These are phyloP conservation scores for Agastache rugosa DNA, from an alignment of 257 asterid genomes.

Conservation along the genomic window DNA sequence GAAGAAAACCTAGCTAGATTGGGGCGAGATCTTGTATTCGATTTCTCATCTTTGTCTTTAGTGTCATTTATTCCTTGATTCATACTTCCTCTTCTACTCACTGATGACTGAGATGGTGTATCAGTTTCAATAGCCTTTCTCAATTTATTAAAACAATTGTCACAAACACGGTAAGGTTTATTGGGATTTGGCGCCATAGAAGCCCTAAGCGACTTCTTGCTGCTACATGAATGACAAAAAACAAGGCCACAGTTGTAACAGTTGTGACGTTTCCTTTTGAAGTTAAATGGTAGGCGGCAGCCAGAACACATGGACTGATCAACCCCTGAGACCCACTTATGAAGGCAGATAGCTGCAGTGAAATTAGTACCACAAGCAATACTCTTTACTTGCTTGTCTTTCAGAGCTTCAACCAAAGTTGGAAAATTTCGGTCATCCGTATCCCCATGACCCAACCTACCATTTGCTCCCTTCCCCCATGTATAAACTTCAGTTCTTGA, in stretches of 20 bases:
- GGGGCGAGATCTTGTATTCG: constrained; percentile 74
- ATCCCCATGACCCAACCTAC: constrained; percentile 96
- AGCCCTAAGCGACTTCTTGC: constrained; percentile 85
- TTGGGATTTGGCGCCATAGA: constrained; percentile 97
- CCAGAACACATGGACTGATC: constrained; percentile 98
- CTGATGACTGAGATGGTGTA: constrained; percentile 67
- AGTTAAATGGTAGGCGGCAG: constrained; percentile 86
- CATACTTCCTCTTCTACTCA: constrained; percentile 75
- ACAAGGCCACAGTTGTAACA: constrained; percentile 97
- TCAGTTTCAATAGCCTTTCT: constrained; percentile 80
- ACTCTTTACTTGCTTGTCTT: constrained; percentile 94
- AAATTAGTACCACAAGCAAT: constrained; percentile 90
- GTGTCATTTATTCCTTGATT: constrained; percentile 59
- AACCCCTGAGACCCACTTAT: constrained; percentile 92
- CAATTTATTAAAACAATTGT: constrained; percentile 79
- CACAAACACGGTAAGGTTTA: constrained; percentile 92
- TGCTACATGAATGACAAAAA: constrained; percentile 94
- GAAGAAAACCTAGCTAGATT: constrained; percentile 83
- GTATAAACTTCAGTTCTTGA: constrained; percentile 92
- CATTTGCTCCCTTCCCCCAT: constrained; percentile 97
- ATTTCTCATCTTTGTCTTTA: constrained; percentile 72
- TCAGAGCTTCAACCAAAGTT: constrained; percentile 80
- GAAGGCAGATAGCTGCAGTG: constrained; percentile 88
- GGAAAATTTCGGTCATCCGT: constrained; percentile 80
- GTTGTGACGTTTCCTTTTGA: constrained; percentile 94